Percentiles rank a stretch among this genome's conserved stretches.
phyloP scores from a whole-genome alignment of 257 asterid genomes.

The Petunia secreta region DNA sequence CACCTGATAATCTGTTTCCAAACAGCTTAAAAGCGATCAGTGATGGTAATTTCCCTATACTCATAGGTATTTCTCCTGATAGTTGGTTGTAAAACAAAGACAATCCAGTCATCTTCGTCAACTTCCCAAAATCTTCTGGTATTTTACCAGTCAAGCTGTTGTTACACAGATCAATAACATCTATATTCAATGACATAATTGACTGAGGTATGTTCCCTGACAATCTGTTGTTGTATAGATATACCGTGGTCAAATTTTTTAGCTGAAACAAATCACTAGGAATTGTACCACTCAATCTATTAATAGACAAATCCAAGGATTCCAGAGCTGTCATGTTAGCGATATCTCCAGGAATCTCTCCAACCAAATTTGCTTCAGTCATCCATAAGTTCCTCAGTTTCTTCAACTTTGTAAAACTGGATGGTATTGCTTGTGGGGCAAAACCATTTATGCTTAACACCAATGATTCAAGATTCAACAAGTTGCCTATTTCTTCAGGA shows the following conservation, averaged over 20 bases:
- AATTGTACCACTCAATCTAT: conserved; percentile 58
- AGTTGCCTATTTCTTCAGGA: conserved; percentile 62
- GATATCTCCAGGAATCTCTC: conserved; percentile 66
- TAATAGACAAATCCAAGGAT: conserved; percentile 53
- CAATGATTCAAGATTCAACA: conserved; percentile 59
- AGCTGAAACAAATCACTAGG: conserved; percentile 64
- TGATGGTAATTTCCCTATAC: conserved; percentile 59
- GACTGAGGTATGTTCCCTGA: conserved; percentile 65
- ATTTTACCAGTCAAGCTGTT: conserved; percentile 64
- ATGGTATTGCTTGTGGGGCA: conserved; percentile 61
- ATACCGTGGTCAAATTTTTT: conserved; percentile 43
- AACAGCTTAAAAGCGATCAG: conserved; percentile 44
- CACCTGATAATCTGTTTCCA: conserved; percentile 67
- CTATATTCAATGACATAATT: conserved; percentile 46
- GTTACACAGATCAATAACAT: conserved; percentile 57
- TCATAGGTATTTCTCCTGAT: conserved; percentile 68
- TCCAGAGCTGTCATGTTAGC: conserved; percentile 66
- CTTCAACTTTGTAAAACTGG: conserved; percentile 55
- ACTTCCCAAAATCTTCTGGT: conserved; percentile 67
- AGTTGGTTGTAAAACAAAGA: conserved; percentile 57
- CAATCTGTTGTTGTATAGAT: conserved; percentile 51
- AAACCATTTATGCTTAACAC: conserved; percentile 44
- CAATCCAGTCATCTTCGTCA: conserved; percentile 59
- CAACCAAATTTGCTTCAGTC: conserved; percentile 46
- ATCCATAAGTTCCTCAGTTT: conserved; percentile 61